phyloP scores from a whole-genome alignment of 306 rosid species.

The Rubus idaeus region DNA sequence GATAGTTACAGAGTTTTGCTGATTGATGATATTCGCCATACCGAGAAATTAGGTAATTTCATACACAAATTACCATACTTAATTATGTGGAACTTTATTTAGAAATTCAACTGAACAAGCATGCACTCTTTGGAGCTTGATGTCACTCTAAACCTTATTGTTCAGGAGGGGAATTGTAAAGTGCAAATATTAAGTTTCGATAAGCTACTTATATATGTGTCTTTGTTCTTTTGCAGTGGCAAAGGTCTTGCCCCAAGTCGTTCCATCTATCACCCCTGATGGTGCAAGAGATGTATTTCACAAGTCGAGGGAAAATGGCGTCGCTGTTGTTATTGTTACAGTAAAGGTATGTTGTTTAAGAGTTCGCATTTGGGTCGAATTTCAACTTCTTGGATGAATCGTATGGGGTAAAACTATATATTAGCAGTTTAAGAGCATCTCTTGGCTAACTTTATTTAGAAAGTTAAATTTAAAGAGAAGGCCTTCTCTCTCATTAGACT shows the following conservation, averaged over 20 bases:
- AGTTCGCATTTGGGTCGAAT: background rate
- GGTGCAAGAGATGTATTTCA: constrained; percentile 23
- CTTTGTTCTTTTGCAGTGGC: constrained; percentile 17
- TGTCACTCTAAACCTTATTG: background rate
- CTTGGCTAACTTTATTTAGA: background rate
- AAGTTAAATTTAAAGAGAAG: no score
- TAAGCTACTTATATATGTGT: background rate
- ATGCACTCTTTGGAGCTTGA: background rate
- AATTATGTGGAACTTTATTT: no score
- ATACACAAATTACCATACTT: no score
- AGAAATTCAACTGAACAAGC: no score
- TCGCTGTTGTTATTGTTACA: constrained; percentile 23
- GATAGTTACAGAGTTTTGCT: constrained; percentile 31
- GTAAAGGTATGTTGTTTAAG: constrained; percentile 16
- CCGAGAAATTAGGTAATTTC: constrained; percentile 25
- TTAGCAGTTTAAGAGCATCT: background rate
- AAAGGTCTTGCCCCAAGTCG: constrained; percentile 29
- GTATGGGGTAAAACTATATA: background rate
- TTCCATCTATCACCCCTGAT: constrained; percentile 22
- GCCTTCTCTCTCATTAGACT: no score
- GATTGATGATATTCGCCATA: constrained; percentile 31
- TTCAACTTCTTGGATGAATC: background rate
- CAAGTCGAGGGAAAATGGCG: constrained; percentile 22
- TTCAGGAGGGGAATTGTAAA: background rate
- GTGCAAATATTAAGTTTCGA: background rate